Evolutionary conservation across 208 protist species (phyloP), one percentile per base, ranked within the genome.

Genomic region (Leishmania aethiopica): DNA sequence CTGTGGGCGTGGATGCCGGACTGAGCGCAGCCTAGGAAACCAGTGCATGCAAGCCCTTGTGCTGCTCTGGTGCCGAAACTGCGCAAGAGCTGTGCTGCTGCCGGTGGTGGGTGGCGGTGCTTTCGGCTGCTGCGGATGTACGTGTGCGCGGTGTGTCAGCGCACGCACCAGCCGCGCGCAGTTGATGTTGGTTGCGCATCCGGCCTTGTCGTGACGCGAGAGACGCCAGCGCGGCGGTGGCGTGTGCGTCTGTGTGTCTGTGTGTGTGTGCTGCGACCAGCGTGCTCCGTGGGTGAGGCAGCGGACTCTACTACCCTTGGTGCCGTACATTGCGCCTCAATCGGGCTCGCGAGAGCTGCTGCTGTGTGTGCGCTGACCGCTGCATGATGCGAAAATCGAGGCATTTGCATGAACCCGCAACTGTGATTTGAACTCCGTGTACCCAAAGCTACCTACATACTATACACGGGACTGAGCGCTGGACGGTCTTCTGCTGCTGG

Each of bases 111-210:
- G 15, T 53, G 49, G 49, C 49, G 49, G 49, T 15, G 49, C 49
- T 17, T 53, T 53, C 13, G 7, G 49, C 49, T 53, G 49, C 49
- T 49, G 40, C 71, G 32, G 0, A 40, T 84, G 67, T 22, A 45
- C 15, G 64, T 70, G 64, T 32, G 64, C 11, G 32, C 8, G 64
- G 28, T 32, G 64, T 70, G 64, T 5, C 64, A 70, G 83, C 83
- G 83, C 32, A 83, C 83, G 70, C 66, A 78, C 83, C 78, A 86
- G 77, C 83, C 73, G 49, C 59, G 71, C 37, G 70, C 81, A 80
- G 28, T 70, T 32, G 35, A 55, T 22, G 47, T 75, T 67, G 35
- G 69, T 82, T 82, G 79, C 79, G 69, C 69, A 71, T 77, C 19
- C 69, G 79, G 79, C 66, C 79, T 82, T 82, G 79, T 77, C 79